Base-by-base conservation (phyloP, 2,329 filamentous ascomycete species). In the Sporothrix mexicana region DNA sequence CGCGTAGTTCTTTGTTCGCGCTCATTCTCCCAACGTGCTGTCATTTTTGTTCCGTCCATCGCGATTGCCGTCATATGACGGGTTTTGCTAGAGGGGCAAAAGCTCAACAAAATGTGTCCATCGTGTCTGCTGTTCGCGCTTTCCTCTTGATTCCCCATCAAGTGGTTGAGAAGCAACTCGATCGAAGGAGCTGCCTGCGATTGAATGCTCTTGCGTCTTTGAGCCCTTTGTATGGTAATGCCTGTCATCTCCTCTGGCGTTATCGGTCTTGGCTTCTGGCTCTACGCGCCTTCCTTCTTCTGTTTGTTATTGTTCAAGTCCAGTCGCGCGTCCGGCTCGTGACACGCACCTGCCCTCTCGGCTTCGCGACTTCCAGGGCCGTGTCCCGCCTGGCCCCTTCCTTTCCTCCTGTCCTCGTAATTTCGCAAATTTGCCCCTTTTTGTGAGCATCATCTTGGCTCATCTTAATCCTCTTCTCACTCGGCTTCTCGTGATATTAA, bases 371-470 rank as follows among this genome's bases (percentile, higher is more conserved):
- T 23, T 66, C n/a, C 41, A 20, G 13, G 55, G 55, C 55, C 25
- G 10, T 43, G 13, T 51, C 43, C 49, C 45, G 23, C 30, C 20
- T 7, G 23, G 13, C 64, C 45, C 61, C 64, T 43, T 64, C 64
- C 53, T 57, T 57, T 57, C 23, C 53, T 57, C 30, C 53, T 30
- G 23, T 12, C 20, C 43, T 66, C 17, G 23, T 51, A 67, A 51
- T 49, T 51, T 67, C 45, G 45, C 45, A 36, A 51, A 51, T 36
- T 67, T 23, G 36, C 45, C 64, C 45, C 45, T 67, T 51, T 51
- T 67, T 7, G 2, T 10, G 5, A 5, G 45, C 23, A n/a, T n/a
- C 15, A 15, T 51, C 51, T 25, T 5, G 17, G 25, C 20, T 15
- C 61, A 20, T 45, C 17, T 45, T 4, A 2, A 17, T 23, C 41